Conservation (phyloP, 495 filamentous ascomycete genomes). For the Xylaria palmicola region DNA sequence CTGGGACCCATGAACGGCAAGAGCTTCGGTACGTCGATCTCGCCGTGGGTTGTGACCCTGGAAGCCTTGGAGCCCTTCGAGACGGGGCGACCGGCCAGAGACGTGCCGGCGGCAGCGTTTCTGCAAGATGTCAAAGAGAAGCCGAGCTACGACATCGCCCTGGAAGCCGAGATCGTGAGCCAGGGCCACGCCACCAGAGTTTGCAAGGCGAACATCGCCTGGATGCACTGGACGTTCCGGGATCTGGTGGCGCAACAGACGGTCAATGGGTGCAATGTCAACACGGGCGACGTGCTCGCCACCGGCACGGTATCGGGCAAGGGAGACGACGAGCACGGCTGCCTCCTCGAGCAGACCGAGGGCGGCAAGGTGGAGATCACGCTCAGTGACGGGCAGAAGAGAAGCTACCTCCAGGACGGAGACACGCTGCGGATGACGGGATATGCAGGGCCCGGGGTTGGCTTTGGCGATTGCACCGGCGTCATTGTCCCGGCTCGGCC, state of each 20-base stretch:
- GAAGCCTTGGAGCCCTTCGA: slow-evolving; percentile 63
- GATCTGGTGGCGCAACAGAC: slow-evolving; percentile 76
- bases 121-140: slow-evolving; percentile 15
- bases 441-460: slow-evolving; percentile 53
- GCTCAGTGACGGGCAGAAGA: slow-evolving; percentile 57
- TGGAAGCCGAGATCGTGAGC: slow-evolving; percentile 59
- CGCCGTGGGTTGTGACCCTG: slow-evolving; percentile 68
- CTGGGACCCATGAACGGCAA: slow-evolving; percentile 72
- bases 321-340: slow-evolving; percentile 52
- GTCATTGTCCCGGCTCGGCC: slow-evolving; percentile 35
- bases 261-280: slow-evolving; percentile 66
- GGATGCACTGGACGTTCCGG: slow-evolving; percentile 60
- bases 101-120: slow-evolving; percentile 1
- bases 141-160: slow-evolving; percentile 53
- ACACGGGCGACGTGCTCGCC: slow-evolving; percentile 67
- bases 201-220: slow-evolving; percentile 39
- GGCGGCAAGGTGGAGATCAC: slow-evolving; percentile 45
- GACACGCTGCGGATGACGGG: slow-evolving; percentile 62
- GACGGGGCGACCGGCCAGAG: neutral
- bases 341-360: slow-evolving; percentile 65
- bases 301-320: slow-evolving; percentile 73
- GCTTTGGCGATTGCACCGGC: slow-evolving; percentile 58
- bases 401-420: slow-evolving; percentile 67
- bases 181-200: slow-evolving; percentile 13
- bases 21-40: slow-evolving; percentile 73